A percentile compares a stretch with the other conserved stretches of the same genome.
phyloP scores from a whole-genome alignment of 805 yeast species.

The Huiozyma sinensis region DNA sequence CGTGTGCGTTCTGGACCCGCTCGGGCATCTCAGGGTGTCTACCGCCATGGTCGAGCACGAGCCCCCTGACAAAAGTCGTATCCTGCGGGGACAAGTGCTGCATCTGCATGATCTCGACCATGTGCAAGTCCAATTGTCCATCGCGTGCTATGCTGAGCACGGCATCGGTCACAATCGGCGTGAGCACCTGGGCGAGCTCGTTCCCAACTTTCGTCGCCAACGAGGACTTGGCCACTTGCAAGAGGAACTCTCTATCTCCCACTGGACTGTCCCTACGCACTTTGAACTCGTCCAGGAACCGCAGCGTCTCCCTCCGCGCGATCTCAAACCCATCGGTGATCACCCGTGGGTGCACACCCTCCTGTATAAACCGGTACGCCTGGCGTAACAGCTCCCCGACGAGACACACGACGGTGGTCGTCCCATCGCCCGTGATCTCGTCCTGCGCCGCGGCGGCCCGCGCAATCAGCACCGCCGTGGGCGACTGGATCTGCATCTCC shows the following conservation, averaged over 20 bases:
- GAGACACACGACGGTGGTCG: slow-evolving; percentile 86
- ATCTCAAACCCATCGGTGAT: slow-evolving; percentile 90
- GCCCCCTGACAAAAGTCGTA: slow-evolving; percentile 73
- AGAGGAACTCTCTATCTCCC: slow-evolving; percentile 74
- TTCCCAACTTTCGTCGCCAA: slow-evolving; percentile 74
- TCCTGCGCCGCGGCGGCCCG: slow-evolving; percentile 98
- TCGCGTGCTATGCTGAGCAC: slow-evolving; percentile 56
- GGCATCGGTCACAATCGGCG: slow-evolving; percentile 95
- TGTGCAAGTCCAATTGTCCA: slow-evolving; percentile 67
- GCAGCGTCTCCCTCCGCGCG: slow-evolving; percentile 68
- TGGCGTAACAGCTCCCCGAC: slow-evolving; percentile 93
- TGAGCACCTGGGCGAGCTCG: slow-evolving; percentile 66
- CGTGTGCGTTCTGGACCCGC: slow-evolving; percentile 67
- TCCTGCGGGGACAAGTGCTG: slow-evolving; percentile 82
- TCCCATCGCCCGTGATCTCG: slow-evolving; percentile 98
- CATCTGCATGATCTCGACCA: slow-evolving; percentile 98
- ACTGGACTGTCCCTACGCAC: slow-evolving; percentile 30
- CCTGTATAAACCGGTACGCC: slow-evolving; percentile 82
- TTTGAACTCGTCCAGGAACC: slow-evolving; percentile 60
- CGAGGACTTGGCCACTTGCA: slow-evolving; percentile 88
- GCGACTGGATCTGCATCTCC: slow-evolving; percentile 95
- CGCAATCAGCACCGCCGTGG: slow-evolving; percentile 85
- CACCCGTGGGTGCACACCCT: slow-evolving; percentile 93
- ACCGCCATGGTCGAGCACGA: slow-evolving; percentile 96
- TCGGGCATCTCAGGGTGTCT: slow-evolving; percentile 99